A percentile compares a stretch with the other conserved stretches of the same genome.
Evolutionary conservation across 2,329 filamentous ascomycete genomes (phyloP).

Genomic region (Pestalotiopsis sp.): DNA sequence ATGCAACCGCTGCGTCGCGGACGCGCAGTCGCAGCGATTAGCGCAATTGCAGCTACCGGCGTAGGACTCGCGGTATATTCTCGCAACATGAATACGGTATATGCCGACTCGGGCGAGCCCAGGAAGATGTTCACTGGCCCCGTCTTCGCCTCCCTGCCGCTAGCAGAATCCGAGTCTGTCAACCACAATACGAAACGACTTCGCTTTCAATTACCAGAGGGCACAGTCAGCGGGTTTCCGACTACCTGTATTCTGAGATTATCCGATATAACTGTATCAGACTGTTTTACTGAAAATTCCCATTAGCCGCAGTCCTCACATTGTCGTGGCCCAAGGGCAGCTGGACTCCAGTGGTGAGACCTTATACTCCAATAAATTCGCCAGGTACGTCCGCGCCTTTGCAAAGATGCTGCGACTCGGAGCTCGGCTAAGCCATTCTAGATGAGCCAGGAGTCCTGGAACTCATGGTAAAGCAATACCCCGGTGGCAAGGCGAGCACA

Average conservation of each 20-base stretch:
- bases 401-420: conserved; percentile 12
- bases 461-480: conserved; percentile 68
- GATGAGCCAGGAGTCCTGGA: conserved; percentile 61
- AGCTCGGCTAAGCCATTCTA: conserved; percentile 21
- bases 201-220: conserved; percentile 54
- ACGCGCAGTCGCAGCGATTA: conserved; percentile 1
- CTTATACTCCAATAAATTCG: conserved; percentile 65
- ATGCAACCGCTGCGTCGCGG: conserved; percentile 4
- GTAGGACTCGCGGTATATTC: conserved; percentile 25
- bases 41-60: conserved; percentile 19
- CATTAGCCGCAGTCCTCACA: conserved; percentile 57
- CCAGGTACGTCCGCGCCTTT: conserved; percentile 35
- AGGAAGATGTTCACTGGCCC: conserved; percentile 36
- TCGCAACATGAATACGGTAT: conserved; percentile 20
- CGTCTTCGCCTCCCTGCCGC: conserved; percentile 45
- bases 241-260: conserved; percentile 42
- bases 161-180: conserved; percentile 52
- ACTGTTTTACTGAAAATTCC: neutral
- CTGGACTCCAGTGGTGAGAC: conserved; percentile 60
- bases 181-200: conserved; percentile 61
- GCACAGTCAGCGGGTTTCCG: conserved; percentile 46
- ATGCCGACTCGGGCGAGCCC: conserved; percentile 26
- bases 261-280: neutral
- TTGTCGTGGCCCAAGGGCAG: conserved; percentile 57
- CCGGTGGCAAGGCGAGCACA: conserved; percentile 61